Conservation (phyloP, 2,329 filamentous ascomycete species). For the Aspergillus fijiensis region DNA sequence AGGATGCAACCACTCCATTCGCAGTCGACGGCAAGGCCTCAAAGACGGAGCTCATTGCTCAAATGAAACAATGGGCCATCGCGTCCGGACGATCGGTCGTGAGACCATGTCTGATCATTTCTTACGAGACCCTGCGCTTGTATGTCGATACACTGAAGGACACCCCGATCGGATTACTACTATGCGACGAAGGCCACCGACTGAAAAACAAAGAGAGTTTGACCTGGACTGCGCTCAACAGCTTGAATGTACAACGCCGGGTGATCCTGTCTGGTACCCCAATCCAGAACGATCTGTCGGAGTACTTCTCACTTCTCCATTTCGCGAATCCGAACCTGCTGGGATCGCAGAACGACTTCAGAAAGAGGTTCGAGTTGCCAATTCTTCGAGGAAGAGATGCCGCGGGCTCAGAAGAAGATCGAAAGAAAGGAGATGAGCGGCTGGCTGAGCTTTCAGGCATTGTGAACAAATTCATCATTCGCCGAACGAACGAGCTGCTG, state of each 20-base stretch:
- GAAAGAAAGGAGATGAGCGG: conserved; percentile 78
- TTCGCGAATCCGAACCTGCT: conserved; percentile 94
- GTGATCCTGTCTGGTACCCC: conserved; percentile 96
- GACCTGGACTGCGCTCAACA: conserved; percentile 88
- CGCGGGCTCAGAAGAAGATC: conserved; percentile 78
- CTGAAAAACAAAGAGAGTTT: conserved; percentile 96
- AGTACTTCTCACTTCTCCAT: conserved; percentile 93
- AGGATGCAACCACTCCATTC: conserved; percentile 87
- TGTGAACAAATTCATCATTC: conserved; percentile 98
- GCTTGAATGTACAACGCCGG: conserved; percentile 81
- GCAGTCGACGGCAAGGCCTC: conserved; percentile 95
- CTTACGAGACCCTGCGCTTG: conserved; percentile 90
- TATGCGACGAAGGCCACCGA: conserved; percentile 95
- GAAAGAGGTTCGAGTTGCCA: conserved; percentile 89
- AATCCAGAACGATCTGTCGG: conserved; percentile 97
- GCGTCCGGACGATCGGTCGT: conserved; percentile 85
- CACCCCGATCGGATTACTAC: conserved; percentile 84
- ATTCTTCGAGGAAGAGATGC: conserved; percentile 91
- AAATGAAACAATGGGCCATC: conserved; percentile 93
- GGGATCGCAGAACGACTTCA: conserved; percentile 84
- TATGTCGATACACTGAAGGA: conserved; percentile 88
- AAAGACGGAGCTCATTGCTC: conserved; percentile 86
- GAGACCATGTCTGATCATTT: conserved; percentile 92
- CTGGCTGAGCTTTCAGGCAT: conserved; percentile 75
- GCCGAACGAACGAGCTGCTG: conserved; percentile 93